phyloP scores from a whole-genome alignment of 768 basidiomycete species.

The Termitomyces sp. region DNA sequence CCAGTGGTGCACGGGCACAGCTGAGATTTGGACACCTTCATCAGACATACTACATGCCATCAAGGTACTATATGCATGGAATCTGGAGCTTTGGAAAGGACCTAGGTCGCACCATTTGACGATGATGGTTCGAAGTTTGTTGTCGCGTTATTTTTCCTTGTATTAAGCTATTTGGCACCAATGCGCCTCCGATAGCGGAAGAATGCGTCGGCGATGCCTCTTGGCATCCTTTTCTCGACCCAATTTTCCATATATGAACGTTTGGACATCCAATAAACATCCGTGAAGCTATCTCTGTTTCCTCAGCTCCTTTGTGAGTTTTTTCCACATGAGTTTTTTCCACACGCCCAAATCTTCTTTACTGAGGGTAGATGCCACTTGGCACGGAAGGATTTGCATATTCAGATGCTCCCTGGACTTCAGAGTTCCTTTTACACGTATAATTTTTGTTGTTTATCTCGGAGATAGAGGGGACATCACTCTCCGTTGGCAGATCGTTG shows the following conservation, averaged over 20 bases:
- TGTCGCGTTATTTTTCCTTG: slow-evolving; percentile 6
- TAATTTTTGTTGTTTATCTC: not conserved
- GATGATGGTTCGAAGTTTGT: not conserved
- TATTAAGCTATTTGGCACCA: slow-evolving; percentile 2
- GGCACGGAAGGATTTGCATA: not conserved
- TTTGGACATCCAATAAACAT: too few species aligned
- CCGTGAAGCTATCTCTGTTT: not conserved
- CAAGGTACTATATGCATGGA: too few species aligned
- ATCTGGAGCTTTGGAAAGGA: not conserved
- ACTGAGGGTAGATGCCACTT: not conserved
- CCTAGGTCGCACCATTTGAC: too few species aligned
- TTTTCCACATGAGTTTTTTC: not conserved
- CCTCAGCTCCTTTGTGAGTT: not conserved
- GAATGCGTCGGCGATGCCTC: not conserved
- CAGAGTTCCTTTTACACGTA: not conserved
- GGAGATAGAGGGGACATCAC: not conserved
- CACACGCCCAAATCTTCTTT: not conserved
- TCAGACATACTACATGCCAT: not conserved
- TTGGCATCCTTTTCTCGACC: not conserved
- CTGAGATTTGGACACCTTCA: not conserved
- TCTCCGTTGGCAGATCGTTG: not conserved
- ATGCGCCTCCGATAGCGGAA: not conserved
- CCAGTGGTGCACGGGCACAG: not conserved
- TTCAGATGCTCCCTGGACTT: not conserved
- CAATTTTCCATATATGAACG: not conserved